Evolutionary conservation across 2,329 filamentous ascomycete species (phyloP).

Genomic region (Teratosphaeria viscida): DNA sequence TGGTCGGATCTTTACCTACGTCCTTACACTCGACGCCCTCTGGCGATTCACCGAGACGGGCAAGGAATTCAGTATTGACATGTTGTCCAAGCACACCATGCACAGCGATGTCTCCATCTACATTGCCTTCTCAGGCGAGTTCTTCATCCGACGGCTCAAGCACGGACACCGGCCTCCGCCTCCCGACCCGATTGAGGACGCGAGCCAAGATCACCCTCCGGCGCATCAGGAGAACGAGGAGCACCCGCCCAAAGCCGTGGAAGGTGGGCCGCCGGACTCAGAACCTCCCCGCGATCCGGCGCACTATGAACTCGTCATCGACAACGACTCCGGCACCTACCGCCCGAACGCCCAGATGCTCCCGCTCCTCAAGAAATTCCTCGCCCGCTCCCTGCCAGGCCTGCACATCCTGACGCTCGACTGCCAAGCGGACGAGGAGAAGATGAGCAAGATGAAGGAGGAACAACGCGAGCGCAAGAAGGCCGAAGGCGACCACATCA

Average conservation of each 20-base stretch:
- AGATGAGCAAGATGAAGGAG: conserved; percentile 63
- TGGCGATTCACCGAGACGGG: conserved; percentile 91
- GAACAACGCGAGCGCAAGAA: conserved; percentile 67
- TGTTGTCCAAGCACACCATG: conserved; percentile 93
- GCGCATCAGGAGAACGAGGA: conserved; percentile 31
- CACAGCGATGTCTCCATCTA: conserved; percentile 87
- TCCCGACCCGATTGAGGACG: conserved; percentile 36
- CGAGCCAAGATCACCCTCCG: conserved; percentile 33
- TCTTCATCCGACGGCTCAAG: conserved; percentile 67
- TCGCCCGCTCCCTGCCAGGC: conserved; percentile 65
- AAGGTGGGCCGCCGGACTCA: conserved; percentile 32
- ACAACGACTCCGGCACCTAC: conserved; percentile 93
- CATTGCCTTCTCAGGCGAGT: conserved; percentile 86
- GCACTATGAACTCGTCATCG: conserved; percentile 78
- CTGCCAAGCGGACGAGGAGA: conserved; percentile 60
- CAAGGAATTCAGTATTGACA: conserved; percentile 87
- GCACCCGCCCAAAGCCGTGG: conserved; percentile 44
- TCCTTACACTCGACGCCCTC: conserved; percentile 75
- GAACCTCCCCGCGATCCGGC: conserved; percentile 42
- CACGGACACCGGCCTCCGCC: conserved; percentile 31
- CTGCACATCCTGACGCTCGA: conserved; percentile 64
- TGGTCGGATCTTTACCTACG: conserved; percentile 80
- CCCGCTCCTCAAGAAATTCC: conserved; percentile 58
- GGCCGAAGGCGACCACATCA: conserved; percentile 41
- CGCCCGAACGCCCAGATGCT: conserved; percentile 71